These are phyloP conservation scores for Capronia coronata DNA, from an alignment of 2,329 filamentous ascomycete genomes.

Conservation along the genomic window DNA sequence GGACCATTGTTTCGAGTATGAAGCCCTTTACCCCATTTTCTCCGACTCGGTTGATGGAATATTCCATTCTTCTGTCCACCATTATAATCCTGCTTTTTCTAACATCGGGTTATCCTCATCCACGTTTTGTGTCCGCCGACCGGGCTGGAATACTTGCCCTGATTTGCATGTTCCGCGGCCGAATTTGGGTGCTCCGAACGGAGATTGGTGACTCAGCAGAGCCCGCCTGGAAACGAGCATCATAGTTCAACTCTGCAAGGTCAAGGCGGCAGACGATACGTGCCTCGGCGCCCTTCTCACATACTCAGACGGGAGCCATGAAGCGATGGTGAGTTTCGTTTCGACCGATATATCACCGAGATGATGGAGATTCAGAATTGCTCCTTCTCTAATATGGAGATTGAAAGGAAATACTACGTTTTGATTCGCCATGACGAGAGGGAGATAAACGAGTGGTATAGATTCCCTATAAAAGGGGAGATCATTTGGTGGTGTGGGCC, in stretches of 20 bases:
- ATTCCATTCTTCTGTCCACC: neutral
- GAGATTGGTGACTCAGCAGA: neutral
- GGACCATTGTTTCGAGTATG: neutral
- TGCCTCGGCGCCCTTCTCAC: neutral
- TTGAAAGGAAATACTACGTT: neutral
- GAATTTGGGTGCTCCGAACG: neutral
- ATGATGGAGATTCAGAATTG: neutral
- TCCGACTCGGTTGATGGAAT: neutral
- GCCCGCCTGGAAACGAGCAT: neutral
- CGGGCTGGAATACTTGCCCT: neutral
- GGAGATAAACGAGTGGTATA: neutral
- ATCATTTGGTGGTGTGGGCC: neutral
- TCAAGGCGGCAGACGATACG: neutral
- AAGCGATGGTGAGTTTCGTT: neutral
- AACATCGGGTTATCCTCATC: neutral
- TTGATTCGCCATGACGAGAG: neutral
- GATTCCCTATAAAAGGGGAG: neutral
- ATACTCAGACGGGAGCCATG: neutral
- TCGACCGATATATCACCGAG: neutral
- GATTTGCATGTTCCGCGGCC: neutral
- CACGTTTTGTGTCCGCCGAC: neutral
- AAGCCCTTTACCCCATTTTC: neutral
- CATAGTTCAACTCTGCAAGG: neutral
- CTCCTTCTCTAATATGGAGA: neutral
- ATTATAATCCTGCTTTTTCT: neutral